Conservation (phyloP, 345 rosid genomes). For the Anacardium occidentale region DNA sequence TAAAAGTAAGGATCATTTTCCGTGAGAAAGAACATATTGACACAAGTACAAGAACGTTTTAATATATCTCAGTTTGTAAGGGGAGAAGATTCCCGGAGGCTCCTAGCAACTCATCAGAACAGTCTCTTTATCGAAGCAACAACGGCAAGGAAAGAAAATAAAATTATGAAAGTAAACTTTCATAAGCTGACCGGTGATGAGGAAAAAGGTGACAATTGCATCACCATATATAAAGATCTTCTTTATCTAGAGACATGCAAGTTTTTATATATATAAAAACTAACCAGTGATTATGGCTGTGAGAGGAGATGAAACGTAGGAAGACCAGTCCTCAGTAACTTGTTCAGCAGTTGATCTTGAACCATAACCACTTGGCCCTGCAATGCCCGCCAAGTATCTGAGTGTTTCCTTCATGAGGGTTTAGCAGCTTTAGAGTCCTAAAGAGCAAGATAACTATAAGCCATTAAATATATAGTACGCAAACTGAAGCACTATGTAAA, state of each 20-base stretch:
- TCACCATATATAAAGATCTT: no score
- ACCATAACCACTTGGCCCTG: conserved; percentile 97
- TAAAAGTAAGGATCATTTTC: background rate
- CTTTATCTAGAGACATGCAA: no score
- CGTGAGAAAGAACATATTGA: background rate
- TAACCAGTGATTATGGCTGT: conserved; percentile 75
- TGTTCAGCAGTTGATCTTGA: conserved; percentile 87
- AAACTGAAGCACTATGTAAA: background rate
- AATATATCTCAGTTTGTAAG: background rate
- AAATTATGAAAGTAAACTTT: background rate
- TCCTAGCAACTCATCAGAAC: background rate
- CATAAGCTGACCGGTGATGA: background rate
- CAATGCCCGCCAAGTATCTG: conserved; percentile 86
- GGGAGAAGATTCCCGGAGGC: background rate
- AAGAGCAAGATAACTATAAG: conserved; percentile 25
- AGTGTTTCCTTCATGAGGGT: conserved; percentile 71
- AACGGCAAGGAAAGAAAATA: no score
- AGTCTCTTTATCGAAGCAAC: no score
- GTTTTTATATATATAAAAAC: background rate
- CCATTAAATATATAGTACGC: conserved; percentile 26
- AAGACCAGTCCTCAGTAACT: conserved; percentile 45
- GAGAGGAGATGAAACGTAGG: conserved; percentile 30
- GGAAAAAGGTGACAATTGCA: conserved; percentile 7
- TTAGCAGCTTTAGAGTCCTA: conserved; percentile 20
- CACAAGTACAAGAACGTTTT: background rate